Evolutionary conservation across 805 yeast species (phyloP), one percentile per base, ranked within the genome.

Genomic region (Myxozyma neotropica): DNA sequence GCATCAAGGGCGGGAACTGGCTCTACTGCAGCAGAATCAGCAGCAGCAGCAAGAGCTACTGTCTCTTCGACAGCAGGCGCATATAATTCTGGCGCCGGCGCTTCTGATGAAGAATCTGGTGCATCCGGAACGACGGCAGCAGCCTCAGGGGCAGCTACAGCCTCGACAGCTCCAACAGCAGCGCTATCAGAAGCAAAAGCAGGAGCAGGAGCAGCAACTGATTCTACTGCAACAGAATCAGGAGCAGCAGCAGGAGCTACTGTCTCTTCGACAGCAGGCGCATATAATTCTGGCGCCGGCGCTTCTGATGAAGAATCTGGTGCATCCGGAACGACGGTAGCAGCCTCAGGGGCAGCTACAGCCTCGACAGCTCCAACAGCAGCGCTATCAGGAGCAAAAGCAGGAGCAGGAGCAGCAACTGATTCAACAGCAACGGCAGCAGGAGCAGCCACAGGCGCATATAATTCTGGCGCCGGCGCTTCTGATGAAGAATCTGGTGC

Each of bases 1-100:
- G 46, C 54, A 50, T 26, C 39, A 21, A 24, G n/a, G n/a, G 45
- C 53, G 13, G 53, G 12, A 31, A 31, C 36, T 31, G 8, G 36
- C 13, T 31, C 36, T 8, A 13, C 36, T 8, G 36, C 12, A 8
- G 13, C 36, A 31, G 36, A 31, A 31, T 31, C 13, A 8, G 36
- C 8, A 13, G 36, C 36, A 31, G 36, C 13, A 31, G 36, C 8
- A 13, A 8, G 6, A 10, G 6, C 10, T 29, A 29, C 6, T 10
- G 33, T 29, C 10, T 29, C 33, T 29, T 6, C 33, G 10, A 10
- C 33, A 29, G 33, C 33, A 29, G 33, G 33, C 33, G 33, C n/a
- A n/a, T n/a, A n/a, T n/a, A n/a, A n/a, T n/a, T n/a, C n/a, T n/a
- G n/a, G n/a, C n/a, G n/a, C n/a, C n/a, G n/a, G n/a, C n/a, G n/a